phyloP scores from a whole-genome alignment of 768 basidiomycete species.

The Boletus insuetus region DNA sequence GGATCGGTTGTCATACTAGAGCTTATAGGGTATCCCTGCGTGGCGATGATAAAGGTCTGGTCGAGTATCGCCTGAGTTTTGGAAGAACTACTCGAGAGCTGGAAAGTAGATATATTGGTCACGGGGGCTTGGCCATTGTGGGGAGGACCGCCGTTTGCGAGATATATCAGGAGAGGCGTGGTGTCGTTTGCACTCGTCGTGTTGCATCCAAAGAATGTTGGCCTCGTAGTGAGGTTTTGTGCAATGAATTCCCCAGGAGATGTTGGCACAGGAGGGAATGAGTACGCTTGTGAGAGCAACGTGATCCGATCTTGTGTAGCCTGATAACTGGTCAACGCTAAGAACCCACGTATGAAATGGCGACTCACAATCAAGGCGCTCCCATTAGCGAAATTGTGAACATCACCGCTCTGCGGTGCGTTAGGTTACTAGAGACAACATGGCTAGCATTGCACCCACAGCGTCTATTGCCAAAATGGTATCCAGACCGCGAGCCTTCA shows the following conservation, averaged over 20 bases:
- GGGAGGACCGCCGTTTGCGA: slow-evolving; percentile 50
- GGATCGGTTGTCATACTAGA: slow-evolving; percentile 31
- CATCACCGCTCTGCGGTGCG: slow-evolving; percentile 12
- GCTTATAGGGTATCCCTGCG: slow-evolving; percentile 37
- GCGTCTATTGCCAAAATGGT: slow-evolving; percentile 51
- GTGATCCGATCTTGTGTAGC: slow-evolving; percentile 37
- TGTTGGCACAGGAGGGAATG: slow-evolving; percentile 32
- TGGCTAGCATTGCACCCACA: slow-evolving; percentile 12
- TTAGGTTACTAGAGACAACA: background rate
- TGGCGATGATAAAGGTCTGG: slow-evolving; percentile 42
- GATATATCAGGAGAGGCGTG: slow-evolving; percentile 52
- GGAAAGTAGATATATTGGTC: slow-evolving; percentile 43
- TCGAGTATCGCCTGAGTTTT: slow-evolving; percentile 43
- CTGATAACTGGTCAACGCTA: slow-evolving; percentile 1
- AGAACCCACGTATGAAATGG: background rate
- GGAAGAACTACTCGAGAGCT: slow-evolving; percentile 36
- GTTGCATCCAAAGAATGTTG: slow-evolving; percentile 48
- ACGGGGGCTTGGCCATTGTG: slow-evolving; percentile 34
- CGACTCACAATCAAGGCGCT: slow-evolving; percentile 25
- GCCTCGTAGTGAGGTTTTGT: slow-evolving; percentile 35
- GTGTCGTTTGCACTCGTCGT: slow-evolving; percentile 21
- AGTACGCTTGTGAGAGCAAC: slow-evolving; percentile 32
- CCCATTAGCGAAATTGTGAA: slow-evolving; percentile 21
- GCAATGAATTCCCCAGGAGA: slow-evolving; percentile 28
- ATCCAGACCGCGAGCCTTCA: slow-evolving; percentile 45